Conservation (phyloP, 164 flowering plant species). For the Protea cynaroides region DNA sequence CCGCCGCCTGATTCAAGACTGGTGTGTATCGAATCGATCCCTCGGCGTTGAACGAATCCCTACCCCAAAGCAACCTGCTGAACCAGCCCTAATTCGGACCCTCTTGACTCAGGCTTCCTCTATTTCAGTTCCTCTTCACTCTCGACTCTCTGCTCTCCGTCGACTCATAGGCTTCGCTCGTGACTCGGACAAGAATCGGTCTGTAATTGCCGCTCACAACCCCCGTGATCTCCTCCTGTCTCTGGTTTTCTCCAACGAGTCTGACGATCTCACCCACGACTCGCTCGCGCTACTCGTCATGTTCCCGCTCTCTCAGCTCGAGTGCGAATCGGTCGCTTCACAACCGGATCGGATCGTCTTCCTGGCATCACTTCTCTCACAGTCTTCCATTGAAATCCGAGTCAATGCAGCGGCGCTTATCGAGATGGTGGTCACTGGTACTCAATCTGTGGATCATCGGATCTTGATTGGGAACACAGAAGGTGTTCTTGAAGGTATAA, state of each 20-base stretch:
- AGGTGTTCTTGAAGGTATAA: constrained; percentile 56
- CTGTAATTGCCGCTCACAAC: constrained; percentile 43
- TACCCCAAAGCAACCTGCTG: constrained; percentile 96
- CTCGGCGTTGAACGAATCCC: constrained; percentile 85
- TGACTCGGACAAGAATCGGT: constrained; percentile 78
- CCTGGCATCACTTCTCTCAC: constrained; percentile 41
- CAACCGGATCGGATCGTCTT: constrained; percentile 36
- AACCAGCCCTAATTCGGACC: constrained; percentile 50
- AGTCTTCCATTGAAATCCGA: constrained; percentile 57
- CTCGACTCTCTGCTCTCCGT: constrained; percentile 52
- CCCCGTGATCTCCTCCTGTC: constrained; percentile 28
- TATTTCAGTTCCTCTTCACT: constrained; percentile 14
- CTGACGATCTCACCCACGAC: constrained; percentile 49
- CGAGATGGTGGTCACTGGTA: constrained; percentile 52
- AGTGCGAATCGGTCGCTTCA: constrained; percentile 44
- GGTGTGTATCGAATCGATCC: constrained; percentile 86
- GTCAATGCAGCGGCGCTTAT: constrained; percentile 72
- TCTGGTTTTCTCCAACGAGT: constrained; percentile 27
- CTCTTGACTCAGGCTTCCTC: constrained; percentile 42
- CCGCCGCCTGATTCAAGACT: constrained; percentile 89
- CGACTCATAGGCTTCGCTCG: constrained; percentile 63
- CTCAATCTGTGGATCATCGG: constrained; percentile 56
- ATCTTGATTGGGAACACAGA: constrained; percentile 36
- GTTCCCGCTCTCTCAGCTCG: constrained; percentile 49
- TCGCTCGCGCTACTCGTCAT: constrained; percentile 55